Evolutionary conservation across 257 asterid species (phyloP), one percentile per base, ranked within the genome.

Genomic region (Mitragyna speciosa): DNA sequence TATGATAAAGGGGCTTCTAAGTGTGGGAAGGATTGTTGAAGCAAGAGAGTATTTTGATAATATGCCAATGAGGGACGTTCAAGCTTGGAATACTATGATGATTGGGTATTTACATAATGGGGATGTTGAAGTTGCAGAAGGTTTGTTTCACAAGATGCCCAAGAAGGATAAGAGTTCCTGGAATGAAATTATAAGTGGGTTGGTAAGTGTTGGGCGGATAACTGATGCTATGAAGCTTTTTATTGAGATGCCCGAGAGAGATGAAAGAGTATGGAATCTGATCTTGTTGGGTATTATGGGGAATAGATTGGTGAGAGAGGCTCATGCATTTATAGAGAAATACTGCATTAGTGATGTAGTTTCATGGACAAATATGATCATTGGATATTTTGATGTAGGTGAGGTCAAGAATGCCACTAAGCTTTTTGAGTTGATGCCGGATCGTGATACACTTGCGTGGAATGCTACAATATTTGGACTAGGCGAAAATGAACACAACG

Each of bases 141-240:
- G 82, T 67, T 84, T 91, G 90, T 91, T 91, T 75, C 92, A 86
- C 9, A 90, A 90, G 85, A 92, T 89, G 93, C 93, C 91, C 28
- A 89, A 73, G 43, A 90, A 76, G 87, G 89, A 88, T 76, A 71
- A 67, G 56, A 83, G 48, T 73, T 88, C 92, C 4, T 85, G 96
- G 95, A 89, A 78, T 71, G 71, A 78, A 31, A 84, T 92, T 86
- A 87, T 90, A 19, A 85, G 80, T 14, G 89, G 84, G 24, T 81
- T 88, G 61, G 79, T 88, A 41, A 83, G 87, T 73, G 74, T 63
- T 59, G 87, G 88, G 47, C 84, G 87, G 82, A 64, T 68, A 22
- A 49, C 9, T 61, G 91, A 90, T 73, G 93, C 90, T 74, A 76
- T 88, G 83, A 84, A 84, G 75, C 85, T 89, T 78, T 92, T 85